Percentiles rank a stretch among this genome's conserved stretches.
phyloP scores from a whole-genome alignment of 2,329 filamentous ascomycete species.

The Botrytis elliptica region DNA sequence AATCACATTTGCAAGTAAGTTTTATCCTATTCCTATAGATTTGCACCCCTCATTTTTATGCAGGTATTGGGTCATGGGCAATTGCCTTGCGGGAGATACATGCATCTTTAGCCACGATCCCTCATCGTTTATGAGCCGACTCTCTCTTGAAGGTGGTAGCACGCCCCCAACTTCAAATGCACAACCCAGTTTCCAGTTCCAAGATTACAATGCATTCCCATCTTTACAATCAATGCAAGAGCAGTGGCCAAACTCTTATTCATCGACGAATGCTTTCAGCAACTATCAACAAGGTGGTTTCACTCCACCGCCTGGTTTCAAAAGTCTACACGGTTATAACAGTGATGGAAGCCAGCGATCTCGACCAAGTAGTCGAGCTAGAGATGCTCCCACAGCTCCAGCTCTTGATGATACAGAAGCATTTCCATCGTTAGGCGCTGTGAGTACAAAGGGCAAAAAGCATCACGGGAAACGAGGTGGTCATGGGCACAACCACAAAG shows the following conservation, averaged over 20 bases:
- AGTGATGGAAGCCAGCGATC: constrained; percentile 71
- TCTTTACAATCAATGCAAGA: constrained; percentile 65
- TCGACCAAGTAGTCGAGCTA: constrained; percentile 73
- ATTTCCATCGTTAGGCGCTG: constrained; percentile 84
- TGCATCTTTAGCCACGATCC: constrained; percentile 98
- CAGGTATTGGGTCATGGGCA: constrained; percentile 94
- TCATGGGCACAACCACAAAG: constrained; percentile 69
- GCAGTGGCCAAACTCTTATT: constrained; percentile 51
- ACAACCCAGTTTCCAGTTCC: constrained; percentile 72
- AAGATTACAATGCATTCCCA: constrained; percentile 84
- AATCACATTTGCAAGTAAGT: constrained; percentile 96
- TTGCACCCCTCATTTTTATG: constrained; percentile 25
- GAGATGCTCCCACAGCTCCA: constrained; percentile 64
- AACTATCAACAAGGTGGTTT: constrained; percentile 53
- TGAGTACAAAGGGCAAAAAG: constrained; percentile 77
- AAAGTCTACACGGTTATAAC: constrained; percentile 55
- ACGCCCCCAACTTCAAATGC: constrained; percentile 62
- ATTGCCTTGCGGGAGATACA: constrained; percentile 87
- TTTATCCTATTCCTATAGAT: not conserved
- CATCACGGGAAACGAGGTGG: constrained; percentile 89
- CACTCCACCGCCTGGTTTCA: constrained; percentile 69
- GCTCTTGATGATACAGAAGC: constrained; percentile 92
- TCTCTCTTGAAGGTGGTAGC: constrained; percentile 68
- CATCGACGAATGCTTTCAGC: constrained; percentile 46
- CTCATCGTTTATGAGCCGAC: constrained; percentile 76